Evolutionary conservation across 2,329 filamentous ascomycete genomes (phyloP), one percentile per base, ranked within the genome.

Genomic region (Hypoxylon sp.): DNA sequence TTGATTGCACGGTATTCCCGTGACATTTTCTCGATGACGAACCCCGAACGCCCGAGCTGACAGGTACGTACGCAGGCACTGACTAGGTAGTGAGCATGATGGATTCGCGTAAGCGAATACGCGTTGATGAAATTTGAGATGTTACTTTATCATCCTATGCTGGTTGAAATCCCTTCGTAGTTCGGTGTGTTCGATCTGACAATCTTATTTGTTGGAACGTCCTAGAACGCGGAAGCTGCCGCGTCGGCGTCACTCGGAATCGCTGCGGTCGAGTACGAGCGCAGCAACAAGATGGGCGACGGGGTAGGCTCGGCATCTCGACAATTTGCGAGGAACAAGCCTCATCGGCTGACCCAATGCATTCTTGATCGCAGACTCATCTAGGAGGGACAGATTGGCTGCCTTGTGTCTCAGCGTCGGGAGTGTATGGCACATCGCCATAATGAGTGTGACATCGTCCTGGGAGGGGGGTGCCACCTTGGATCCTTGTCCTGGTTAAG

Each of bases 11-110:
- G 11, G 6, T 29, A 11, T 11, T 29, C 26, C 6, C 11, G 26
- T 29, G 6, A 37, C 6, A 48, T 35, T 26, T 23, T 15, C 29
- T 13, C 29, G 37, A 21, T 27, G 23, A 55, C 33, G 48, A 58
- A 63, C 31, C 3, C 61, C 58, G 61, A 61, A 49, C 54, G 54
- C 40, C 61, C 61, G 61, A 63, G 17, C 37, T 17, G 35, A 46
- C n/a, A 38, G 48, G 45, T 47, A 46, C 17, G 31, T 33, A 13
- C 21, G 42, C 17, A 31, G 29, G 24, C 24, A 31, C 23, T n/a
- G n/a, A n/a, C n/a, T n/a, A n/a, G n/a, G n/a, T n/a, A n/a, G 3
- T 17, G 24, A 8, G 20, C 21, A 45, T 9, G 42, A 37, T 33
- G 29, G 21, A 48, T 45, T 37, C 29, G 42, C 53, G 60, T 58